These are phyloP conservation scores for Mikania micrantha DNA, from an alignment of 129 eudicot genomes.

Conservation along the genomic window DNA sequence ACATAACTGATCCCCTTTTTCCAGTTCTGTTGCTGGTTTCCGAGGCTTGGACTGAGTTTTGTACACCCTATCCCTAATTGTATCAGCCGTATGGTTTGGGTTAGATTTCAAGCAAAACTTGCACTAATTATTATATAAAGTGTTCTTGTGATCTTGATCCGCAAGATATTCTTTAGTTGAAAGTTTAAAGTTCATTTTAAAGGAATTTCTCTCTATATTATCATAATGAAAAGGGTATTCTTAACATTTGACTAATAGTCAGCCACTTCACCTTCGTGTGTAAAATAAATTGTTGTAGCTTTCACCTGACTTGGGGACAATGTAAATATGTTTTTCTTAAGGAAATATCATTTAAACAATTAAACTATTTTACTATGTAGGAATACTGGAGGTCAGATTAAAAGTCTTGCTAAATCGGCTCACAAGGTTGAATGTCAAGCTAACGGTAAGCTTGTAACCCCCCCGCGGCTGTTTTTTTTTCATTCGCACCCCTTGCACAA, in stretches of 20 bases:
- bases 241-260: background rate
- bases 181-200: background rate
- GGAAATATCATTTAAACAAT: background rate
- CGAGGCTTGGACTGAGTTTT: background rate
- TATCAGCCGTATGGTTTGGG: background rate
- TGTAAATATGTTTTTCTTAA: background rate
- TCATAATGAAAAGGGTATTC: background rate
- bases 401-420: conserved; percentile 62
- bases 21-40: background rate
- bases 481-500: background rate
- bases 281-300: background rate
- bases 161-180: background rate
- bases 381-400: conserved; percentile 63
- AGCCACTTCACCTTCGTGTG: background rate
- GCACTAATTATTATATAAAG: background rate
- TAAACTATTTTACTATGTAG: conserved; percentile 26
- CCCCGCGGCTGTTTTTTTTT: no score
- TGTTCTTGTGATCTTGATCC: conserved; percentile 2
- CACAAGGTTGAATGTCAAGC: conserved; percentile 68
- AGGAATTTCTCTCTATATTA: background rate
- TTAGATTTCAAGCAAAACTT: background rate
- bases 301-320: background rate
- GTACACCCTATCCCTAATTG: background rate
- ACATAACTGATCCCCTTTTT: background rate
- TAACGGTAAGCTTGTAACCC: conserved; percentile 40